phyloP scores from a whole-genome alignment of 2,329 filamentous ascomycete genomes.

The Aulographum hederae region DNA sequence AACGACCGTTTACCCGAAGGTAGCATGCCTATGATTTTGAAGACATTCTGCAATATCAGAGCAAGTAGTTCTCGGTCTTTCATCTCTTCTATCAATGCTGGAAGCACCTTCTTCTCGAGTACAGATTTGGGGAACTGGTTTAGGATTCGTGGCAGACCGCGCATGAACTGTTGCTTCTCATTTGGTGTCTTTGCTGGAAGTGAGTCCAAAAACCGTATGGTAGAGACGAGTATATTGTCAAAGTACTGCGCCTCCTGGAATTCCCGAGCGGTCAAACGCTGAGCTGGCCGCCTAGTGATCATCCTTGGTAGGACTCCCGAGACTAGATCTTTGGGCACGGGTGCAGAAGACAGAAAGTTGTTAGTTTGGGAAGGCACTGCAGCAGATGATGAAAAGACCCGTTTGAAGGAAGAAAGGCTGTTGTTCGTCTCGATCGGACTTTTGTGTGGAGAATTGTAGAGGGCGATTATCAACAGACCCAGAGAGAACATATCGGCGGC shows the following conservation, averaged over 20 bases:
- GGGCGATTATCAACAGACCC: constrained; percentile 68
- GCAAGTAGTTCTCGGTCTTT: constrained; percentile 81
- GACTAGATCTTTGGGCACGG: constrained; percentile 62
- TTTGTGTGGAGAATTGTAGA: constrained; percentile 86
- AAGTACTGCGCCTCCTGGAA: constrained; percentile 95
- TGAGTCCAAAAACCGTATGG: constrained; percentile 82
- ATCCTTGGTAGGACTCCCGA: constrained; percentile 64
- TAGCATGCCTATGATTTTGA: constrained; percentile 68
- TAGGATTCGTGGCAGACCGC: constrained; percentile 70
- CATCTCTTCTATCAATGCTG: constrained; percentile 75
- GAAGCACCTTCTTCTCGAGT: constrained; percentile 84
- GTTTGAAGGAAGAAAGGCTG: constrained; percentile 70
- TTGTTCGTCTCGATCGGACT: constrained; percentile 73
- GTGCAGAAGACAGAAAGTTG: constrained; percentile 63
- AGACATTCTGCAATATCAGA: constrained; percentile 75
- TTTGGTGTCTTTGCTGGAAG: constrained; percentile 80
- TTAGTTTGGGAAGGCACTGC: constrained; percentile 64
- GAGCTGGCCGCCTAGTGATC: constrained; percentile 72
- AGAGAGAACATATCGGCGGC: constrained; percentile 88
- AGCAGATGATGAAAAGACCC: constrained; percentile 60
- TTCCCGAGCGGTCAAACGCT: constrained; percentile 71
- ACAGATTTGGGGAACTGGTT: constrained; percentile 87
- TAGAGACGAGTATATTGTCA: constrained; percentile 90
- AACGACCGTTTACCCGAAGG: constrained; percentile 65
- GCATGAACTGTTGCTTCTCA: constrained; percentile 84